Base-by-base conservation (phyloP, 73 alveolate genomes). In the Paramecium caudatum region DNA sequence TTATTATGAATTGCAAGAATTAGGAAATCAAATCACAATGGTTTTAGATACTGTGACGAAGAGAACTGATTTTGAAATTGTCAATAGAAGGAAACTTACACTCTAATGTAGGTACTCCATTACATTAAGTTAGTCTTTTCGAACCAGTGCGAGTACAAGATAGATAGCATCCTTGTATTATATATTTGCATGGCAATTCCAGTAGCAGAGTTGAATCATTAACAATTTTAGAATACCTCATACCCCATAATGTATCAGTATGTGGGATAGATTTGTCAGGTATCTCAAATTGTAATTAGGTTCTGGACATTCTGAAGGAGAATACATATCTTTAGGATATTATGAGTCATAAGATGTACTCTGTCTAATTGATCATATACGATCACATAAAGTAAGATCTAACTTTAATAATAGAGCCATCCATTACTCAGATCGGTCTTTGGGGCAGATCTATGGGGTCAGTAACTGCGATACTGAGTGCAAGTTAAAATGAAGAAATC, bases 371-470 rank as follows among this genome's bases (percentile, higher is more conserved):
- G 95, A 90, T 63, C 90, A 92, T 92, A 50, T 94, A 46, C 21
- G 96, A 90, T 87, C 82, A 50, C 91, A 94, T 12, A 93, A 93
- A 82, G 93, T 91, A 91, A 21, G 43, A 12, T 23, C n/a, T 34
- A 19, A 39, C 43, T 45, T 41, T 37, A 74, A 27, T 37, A 39
- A 41, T 41, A 74, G 88, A 86, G 85, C 84, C 84, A 36, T 62
- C 36, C 80, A 96, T 94, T 15, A 83, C 96, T 46, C 82, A 93
- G 19, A 96, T 96, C 4, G 99, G 98, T 15, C 48, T 96, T 46
- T 96, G 99, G 99, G 99, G 99, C 12, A 93, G 99, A 82, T 91
- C 97, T 16, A 96, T 96, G 99, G 99, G 99, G 23, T 98, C 99
- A 2, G 99, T 95, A 0, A 96, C 99, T 3, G 98, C 97, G 4